phyloP scores from a whole-genome alignment of 768 basidiomycete species.

The Russula vinacea region DNA sequence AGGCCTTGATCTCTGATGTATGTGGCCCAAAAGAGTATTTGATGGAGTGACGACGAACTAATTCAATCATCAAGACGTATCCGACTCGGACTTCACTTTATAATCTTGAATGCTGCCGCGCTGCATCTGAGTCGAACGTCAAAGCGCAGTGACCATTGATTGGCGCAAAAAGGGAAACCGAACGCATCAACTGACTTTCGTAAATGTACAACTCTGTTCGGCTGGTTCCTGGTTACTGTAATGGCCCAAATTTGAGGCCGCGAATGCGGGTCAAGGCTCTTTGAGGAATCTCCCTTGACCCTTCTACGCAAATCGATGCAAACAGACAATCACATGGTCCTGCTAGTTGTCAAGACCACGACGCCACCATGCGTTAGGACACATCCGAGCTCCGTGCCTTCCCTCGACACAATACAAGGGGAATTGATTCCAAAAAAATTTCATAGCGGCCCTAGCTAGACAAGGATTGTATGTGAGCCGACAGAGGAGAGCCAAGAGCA shows the following conservation, averaged over 20 bases:
- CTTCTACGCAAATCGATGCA: too few species aligned
- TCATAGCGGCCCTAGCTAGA: neutral
- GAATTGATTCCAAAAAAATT: neutral
- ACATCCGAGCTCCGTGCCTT: neutral
- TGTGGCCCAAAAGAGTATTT: too few species aligned
- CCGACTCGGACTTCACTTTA: slow-evolving; percentile 3
- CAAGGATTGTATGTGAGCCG: neutral
- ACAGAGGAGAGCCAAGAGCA: neutral
- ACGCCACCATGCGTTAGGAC: neutral
- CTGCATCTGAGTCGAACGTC: neutral
- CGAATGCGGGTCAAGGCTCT: neutral
- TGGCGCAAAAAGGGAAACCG: neutral
- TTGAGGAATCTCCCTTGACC: neutral
- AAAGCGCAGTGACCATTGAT: neutral
- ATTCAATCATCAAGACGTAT: neutral
- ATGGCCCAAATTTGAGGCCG: neutral
- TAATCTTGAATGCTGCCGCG: neutral
- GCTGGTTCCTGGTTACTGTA: neutral
- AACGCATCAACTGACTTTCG: neutral
- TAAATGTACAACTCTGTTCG: neutral
- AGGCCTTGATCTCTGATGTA: neutral
- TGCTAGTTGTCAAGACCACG: neutral
- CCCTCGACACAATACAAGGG: neutral
- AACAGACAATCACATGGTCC: neutral
- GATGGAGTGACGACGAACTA: neutral